A percentile compares a stretch with the other conserved stretches of the same genome.
Evolutionary conservation across 371 early-diverging fungal genomes (phyloP).

Genomic region (Rhizomucor pusillus): DNA sequence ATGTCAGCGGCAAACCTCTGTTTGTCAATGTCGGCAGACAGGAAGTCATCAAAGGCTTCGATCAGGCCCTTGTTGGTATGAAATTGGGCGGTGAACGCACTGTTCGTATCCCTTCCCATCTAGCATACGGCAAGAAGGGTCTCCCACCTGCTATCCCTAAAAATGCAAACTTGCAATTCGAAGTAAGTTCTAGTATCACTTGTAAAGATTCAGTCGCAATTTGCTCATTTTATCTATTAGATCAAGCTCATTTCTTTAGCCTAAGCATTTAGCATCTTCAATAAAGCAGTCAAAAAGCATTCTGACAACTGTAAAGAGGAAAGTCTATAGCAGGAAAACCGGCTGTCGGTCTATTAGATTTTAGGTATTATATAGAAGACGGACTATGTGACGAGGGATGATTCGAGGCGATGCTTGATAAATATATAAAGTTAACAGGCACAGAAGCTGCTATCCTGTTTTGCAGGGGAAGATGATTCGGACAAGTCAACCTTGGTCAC

Average conservation of each 20-base stretch:
- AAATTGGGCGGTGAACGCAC: slow-evolving; percentile 85
- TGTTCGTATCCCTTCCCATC: slow-evolving; percentile 82
- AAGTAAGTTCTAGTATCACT: slow-evolving; percentile 25
- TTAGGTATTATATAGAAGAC: background rate
- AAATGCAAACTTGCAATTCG: slow-evolving; percentile 85
- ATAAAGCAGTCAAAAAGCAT: too few relatives aligned
- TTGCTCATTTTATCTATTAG: background rate
- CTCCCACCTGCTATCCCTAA: slow-evolving; percentile 87
- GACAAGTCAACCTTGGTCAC: slow-evolving; percentile 48
- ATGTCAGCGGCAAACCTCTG: slow-evolving; percentile 89
- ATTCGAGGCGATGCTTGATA: background rate
- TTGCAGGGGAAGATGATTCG: slow-evolving; percentile 20
- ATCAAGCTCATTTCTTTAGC: slow-evolving; percentile 28
- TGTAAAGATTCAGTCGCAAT: background rate
- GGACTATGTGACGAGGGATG: background rate
- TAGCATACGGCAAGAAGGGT: slow-evolving; percentile 86
- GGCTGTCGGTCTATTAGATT: background rate
- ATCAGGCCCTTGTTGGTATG: slow-evolving; percentile 88
- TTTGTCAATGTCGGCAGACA: slow-evolving; percentile 84
- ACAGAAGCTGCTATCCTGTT: slow-evolving; percentile 40
- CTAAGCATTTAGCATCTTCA: background rate
- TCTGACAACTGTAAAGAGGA: too few relatives aligned
- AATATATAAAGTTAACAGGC: slow-evolving; percentile 28
- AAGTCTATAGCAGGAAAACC: background rate
- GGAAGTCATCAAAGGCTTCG: slow-evolving; percentile 97